Conservation (phyloP, 148 eudicot species). For the Heliosperma pusillum region DNA sequence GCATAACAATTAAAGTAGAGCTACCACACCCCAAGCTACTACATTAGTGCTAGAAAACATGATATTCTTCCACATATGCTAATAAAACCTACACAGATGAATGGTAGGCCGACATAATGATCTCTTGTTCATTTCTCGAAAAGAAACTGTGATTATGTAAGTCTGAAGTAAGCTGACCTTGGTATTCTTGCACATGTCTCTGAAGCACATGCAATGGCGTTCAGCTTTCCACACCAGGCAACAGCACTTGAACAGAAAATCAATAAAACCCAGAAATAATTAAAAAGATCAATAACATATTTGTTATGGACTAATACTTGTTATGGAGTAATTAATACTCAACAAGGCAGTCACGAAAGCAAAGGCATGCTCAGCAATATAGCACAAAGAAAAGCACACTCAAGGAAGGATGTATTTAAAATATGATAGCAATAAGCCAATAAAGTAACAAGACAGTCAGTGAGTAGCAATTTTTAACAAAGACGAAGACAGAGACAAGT, state of each 20-base stretch:
- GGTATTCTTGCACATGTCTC: conserved; percentile 99
- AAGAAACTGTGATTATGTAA: neutral
- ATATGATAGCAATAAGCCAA: neutral
- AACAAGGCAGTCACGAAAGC: neutral
- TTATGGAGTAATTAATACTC: neutral
- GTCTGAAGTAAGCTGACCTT: conserved; percentile 46
- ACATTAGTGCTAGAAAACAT: neutral
- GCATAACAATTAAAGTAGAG: neutral
- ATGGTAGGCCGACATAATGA: neutral
- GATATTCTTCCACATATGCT: neutral
- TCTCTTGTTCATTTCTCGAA: neutral
- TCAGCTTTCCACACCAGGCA: conserved; percentile 99
- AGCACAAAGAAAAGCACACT: neutral
- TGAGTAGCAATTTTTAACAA: neutral
- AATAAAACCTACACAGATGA: neutral
- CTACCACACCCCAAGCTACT: neutral
- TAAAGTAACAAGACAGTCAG: neutral
- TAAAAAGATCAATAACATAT: neutral
- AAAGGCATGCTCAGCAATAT: neutral
- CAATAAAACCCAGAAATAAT: conserved; percentile 5
- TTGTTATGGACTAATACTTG: neutral
- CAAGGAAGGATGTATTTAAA: neutral
- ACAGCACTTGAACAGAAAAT: conserved; percentile 58
- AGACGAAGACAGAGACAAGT: neutral
- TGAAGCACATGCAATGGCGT: conserved; percentile 94